Base-by-base conservation (phyloP, 768 basidiomycete genomes). In the Phylloporus sp. region DNA sequence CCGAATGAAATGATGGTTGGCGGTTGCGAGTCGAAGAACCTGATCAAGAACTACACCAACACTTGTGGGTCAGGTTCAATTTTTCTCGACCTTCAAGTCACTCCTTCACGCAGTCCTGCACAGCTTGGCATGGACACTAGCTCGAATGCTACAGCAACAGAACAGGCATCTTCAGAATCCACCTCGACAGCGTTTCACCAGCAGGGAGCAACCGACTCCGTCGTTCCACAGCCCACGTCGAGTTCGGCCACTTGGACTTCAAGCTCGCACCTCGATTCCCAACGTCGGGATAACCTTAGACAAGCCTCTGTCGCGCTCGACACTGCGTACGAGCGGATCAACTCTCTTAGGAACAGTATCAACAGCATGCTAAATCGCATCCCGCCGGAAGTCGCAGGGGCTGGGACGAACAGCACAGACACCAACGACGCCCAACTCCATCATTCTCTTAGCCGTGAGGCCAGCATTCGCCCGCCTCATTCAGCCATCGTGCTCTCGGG, bases 291-390 rank as follows among this genome's bases (percentile, higher is more conserved):
- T 37, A 71, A 55, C 57, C 63, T 80, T 24, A 74, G 74, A 27
- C 69, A 73, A 45, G 77, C 78, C n/a, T 73, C 79, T 32, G 64
- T 67, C n/a, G 75, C 75, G 7, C 65, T 81, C 31, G 76, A 80
- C 44, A 71, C 73, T 28, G 80, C 78, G 18, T 79, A 77, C 60
- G 71, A 68, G 51, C 73, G 77, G 37, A 76, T 82, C 57, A 71
- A 73, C 39, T 74, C 76, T 61, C 72, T 81, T 40, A 73, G 80
- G 48, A 72, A 71, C 24, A 78, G 69, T 51, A 69, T 82, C 28
- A 63, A 73, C 41, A 69, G 70, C 48, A 62, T 79, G 50, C 51
- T 67, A 55, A 59, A 57, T 52, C 61, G 64, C 49, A 63, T 77
- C 49, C 68, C 70, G 40, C 71, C 73, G 15, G 69, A 64, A 41